phyloP scores from a whole-genome alignment of 169 alveolate species.

The Perkinsus chesapeaki region DNA sequence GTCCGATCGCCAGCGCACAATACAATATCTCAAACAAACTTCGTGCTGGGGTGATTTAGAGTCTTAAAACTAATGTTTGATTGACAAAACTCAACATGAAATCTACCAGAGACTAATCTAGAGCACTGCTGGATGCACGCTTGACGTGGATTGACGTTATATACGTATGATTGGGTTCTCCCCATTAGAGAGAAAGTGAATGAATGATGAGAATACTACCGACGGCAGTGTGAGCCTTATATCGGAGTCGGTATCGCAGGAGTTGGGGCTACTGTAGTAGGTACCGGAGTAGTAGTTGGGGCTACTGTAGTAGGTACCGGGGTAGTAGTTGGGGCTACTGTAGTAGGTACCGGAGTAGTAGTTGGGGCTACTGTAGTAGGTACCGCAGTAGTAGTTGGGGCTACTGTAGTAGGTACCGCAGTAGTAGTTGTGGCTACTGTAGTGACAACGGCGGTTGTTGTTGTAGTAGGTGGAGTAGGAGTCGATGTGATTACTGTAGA shows the following conservation, averaged over 20 bases:
- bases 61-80: no score
- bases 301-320: neutral
- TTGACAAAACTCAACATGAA: no score
- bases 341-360: neutral
- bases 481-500: neutral
- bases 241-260: neutral
- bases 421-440: neutral
- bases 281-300: neutral
- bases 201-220: neutral
- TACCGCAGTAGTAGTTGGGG: neutral
- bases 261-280: neutral
- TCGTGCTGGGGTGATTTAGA: no score
- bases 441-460: neutral
- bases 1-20: no score
- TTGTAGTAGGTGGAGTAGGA: neutral
- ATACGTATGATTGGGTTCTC: neutral
- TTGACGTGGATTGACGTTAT: neutral
- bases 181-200: neutral
- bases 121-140: neutral
- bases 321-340: neutral
- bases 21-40: no score
- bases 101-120: no score
- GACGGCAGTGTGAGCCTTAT: neutral
- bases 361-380: neutral
- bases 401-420: neutral